phyloP scores from a whole-genome alignment of 345 rosid species.

The Moringa oleifera region DNA sequence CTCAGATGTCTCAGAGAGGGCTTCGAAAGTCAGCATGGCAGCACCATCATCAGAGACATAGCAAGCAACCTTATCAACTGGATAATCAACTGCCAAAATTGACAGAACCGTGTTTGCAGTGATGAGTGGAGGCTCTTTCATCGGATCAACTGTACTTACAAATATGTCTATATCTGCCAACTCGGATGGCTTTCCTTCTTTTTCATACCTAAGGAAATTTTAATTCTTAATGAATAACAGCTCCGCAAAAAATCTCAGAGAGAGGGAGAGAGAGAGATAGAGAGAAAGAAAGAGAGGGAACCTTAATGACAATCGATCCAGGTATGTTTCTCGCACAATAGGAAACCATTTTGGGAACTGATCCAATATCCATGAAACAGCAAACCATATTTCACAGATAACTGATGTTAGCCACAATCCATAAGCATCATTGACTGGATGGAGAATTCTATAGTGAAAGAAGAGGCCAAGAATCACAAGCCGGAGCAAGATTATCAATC shows the following conservation, averaged over 20 bases:
- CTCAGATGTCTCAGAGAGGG: conserved; percentile 86
- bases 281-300: conserved; percentile 5
- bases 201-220: conserved; percentile 57
- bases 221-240: too few species aligned
- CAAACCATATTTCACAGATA: conserved; percentile 94
- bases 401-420: conserved; percentile 79
- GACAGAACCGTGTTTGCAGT: conserved; percentile 95
- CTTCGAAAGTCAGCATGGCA: conserved; percentile 95
- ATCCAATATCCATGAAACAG: conserved; percentile 91
- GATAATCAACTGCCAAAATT: conserved; percentile 87
- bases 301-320: conserved; percentile 74
- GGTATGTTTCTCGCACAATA: conserved; percentile 76
- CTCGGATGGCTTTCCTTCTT: conserved; percentile 65
- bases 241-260: too few species aligned
- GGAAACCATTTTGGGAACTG: conserved; percentile 92
- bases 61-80: conserved; percentile 81
- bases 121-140: conserved; percentile 90
- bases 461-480: conserved; percentile 71
- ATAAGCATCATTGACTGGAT: conserved; percentile 77
- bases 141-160: conserved; percentile 90
- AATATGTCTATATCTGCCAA: conserved; percentile 68
- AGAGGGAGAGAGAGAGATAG: too few species aligned
- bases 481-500: conserved; percentile 66
- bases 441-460: conserved; percentile 83
- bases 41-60: conserved; percentile 97